Evolutionary conservation across 805 yeast genomes (phyloP), one percentile per base, ranked within the genome.

Genomic region (Yamadazyma nakazawae): DNA sequence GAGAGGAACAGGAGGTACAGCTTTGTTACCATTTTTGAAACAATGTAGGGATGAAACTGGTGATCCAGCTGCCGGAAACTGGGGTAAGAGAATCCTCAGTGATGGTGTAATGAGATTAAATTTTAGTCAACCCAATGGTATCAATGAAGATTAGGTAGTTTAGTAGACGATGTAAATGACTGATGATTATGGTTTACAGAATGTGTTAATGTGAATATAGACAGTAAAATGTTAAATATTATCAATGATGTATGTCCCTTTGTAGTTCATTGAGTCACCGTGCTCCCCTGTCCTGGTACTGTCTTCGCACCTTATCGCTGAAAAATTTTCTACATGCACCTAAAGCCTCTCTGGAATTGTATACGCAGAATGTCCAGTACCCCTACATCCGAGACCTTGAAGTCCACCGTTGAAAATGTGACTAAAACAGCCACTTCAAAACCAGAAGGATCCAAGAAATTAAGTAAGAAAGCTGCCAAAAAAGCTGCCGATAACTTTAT

Each of bases 1-100:
- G 53, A 79, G 81, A 56, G 97, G 98, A 13, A 91, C 98, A 1
- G 98, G 98, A 17, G 97, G 98, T 38, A 91, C 97, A 0, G 83
- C 95, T 0, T 74, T 91, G 57, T 77, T 91, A 48, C 96, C 97
- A 24, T 92, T 91, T 68, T 75, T 91, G 62, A 91, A 90, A 65
- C 97, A 92, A 66, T 92, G 97, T 56, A 79, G 97, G 64, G 97
- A 91, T 67, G 97, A 91, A 63, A 91, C 97, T 2, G 96, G 96
- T 37, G 94, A 86, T 56, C 81, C 90, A 11, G 96, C 97, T 18
- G 96, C 96, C 21, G 92, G 96, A 46, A 77, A 72, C 40, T 90
- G 97, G 97, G 96, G 96, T 61, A 81, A 80, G 60, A 76, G 92
- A 51, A 72, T 84, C 21, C 69, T 84, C 45, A 77, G 81, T 45